phyloP scores from a whole-genome alignment of 2,329 filamentous ascomycete species.

The Exutisphaerella laricina region DNA sequence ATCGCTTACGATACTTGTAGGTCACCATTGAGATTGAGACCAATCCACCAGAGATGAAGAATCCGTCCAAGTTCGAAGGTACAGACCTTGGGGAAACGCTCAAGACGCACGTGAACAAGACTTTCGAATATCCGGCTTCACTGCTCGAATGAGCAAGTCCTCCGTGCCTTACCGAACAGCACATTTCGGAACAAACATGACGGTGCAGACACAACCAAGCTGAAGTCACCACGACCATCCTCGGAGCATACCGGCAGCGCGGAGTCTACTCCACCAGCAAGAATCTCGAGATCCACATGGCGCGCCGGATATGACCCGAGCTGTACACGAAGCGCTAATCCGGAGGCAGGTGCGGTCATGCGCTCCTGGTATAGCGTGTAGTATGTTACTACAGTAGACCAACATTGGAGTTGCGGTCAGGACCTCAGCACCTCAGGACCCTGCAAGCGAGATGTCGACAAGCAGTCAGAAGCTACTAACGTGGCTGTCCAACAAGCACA shows the following conservation, averaged over 20 bases:
- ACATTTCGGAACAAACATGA: constrained; percentile 1
- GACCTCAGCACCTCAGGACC: no score
- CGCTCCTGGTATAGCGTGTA: no score
- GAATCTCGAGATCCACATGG: no score
- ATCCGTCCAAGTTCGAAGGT: constrained; percentile 28
- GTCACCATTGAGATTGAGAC: constrained; percentile 48
- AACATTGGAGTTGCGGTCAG: no score
- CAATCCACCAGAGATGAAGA: constrained; percentile 39
- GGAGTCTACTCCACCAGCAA: not conserved
- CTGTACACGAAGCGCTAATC: not conserved
- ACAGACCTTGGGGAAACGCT: constrained; percentile 26
- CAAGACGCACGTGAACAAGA: constrained; percentile 32
- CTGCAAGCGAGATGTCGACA: no score
- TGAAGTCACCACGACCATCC: not conserved
- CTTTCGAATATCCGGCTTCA: constrained; percentile 33
- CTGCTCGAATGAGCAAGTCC: constrained; percentile 30
- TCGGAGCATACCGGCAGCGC: not conserved
- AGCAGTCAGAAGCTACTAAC: no score
- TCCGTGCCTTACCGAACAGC: not conserved
- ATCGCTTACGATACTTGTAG: constrained; percentile 28
- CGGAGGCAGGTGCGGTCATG: not conserved
- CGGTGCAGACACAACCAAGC: not conserved
- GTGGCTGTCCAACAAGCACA: no score
- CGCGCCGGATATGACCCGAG: not conserved
- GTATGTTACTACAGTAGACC: not conserved